Conservation (phyloP, 805 yeast species). For the Lachancea mirantina region DNA sequence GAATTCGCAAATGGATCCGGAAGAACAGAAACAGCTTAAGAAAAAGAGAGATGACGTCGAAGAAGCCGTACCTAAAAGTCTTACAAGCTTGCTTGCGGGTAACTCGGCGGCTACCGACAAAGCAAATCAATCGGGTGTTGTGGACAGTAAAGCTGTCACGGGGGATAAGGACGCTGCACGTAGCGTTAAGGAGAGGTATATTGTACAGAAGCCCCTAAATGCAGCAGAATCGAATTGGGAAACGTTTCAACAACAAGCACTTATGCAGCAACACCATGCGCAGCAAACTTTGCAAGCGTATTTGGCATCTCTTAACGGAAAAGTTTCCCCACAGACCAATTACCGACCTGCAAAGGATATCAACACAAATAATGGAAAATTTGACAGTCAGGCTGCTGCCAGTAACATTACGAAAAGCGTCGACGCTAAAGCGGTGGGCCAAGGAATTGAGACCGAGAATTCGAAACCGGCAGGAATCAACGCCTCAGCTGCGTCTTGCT, state of each 20-base stretch:
- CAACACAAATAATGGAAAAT: no score
- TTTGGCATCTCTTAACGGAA: constrained; percentile 19
- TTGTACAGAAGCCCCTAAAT: constrained; percentile 28
- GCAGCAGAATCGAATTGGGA: constrained; percentile 29
- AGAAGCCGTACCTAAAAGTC: constrained; percentile 46
- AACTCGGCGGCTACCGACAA: constrained; percentile 12
- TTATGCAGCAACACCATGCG: constrained; percentile 29
- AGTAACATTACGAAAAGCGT: no score
- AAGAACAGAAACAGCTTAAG: constrained; percentile 43
- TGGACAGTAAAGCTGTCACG: constrained; percentile 1
- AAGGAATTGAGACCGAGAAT: no score
- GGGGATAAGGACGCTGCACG: neutral
- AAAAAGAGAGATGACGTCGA: constrained; percentile 46
- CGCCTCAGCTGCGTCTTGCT: no score
- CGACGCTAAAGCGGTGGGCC: no score
- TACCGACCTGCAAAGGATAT: no score
- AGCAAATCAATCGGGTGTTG: neutral
- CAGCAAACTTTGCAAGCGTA: constrained; percentile 31
- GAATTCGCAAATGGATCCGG: constrained; percentile 32
- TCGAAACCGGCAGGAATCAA: no score
- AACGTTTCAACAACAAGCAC: constrained; percentile 29
- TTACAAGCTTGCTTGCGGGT: constrained; percentile 41
- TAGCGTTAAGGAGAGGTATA: constrained; percentile 14
- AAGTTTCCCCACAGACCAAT: no score
- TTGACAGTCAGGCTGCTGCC: no score